These are phyloP conservation scores for Chaetomium fimeti DNA, from an alignment of 495 filamentous ascomycete species.

Conservation along the genomic window DNA sequence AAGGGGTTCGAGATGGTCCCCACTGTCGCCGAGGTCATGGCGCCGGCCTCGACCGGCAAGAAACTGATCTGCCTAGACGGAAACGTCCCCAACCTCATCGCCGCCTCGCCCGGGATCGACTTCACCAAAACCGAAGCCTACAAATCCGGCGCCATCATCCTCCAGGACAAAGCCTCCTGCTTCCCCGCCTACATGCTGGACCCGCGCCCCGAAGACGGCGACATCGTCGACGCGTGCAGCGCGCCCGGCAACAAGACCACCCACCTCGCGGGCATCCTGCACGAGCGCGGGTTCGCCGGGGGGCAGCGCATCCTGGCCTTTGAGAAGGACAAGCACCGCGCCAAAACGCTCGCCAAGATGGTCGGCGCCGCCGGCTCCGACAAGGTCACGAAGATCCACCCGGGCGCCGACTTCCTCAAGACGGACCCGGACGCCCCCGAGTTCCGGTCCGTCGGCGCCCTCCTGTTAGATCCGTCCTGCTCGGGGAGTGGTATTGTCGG, in stretches of 20 bases:
- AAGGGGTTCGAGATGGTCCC: constrained; percentile 52
- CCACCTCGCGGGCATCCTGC: constrained; percentile 75
- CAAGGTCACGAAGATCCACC: constrained; percentile 59
- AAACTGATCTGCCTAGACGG: constrained; percentile 60
- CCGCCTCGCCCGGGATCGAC: constrained; percentile 65
- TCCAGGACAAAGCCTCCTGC: constrained; percentile 96
- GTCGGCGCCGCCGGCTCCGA: constrained; percentile 70
- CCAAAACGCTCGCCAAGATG: constrained; percentile 77
- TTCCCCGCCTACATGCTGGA: constrained; percentile 87
- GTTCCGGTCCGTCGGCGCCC: constrained; percentile 62
- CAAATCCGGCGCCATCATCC: constrained; percentile 69
- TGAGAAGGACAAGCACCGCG: constrained; percentile 65
- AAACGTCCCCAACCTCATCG: constrained; percentile 79
- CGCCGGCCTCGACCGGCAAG: constrained; percentile 16
- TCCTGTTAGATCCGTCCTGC: constrained; percentile 90
- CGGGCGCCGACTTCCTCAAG: constrained; percentile 75
- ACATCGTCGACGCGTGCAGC: constrained; percentile 85
- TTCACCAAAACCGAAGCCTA: constrained; percentile 71
- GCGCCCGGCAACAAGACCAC: constrained; percentile 98
- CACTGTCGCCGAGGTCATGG: constrained; percentile 47
- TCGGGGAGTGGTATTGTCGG: constrained; percentile 93
- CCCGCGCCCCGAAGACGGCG: constrained; percentile 56
- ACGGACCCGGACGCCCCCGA: constrained; percentile 55
- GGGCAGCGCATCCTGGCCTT: constrained; percentile 57
- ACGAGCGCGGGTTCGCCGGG: constrained; percentile 22